These are phyloP conservation scores for Smallanthus sonchifolius DNA, from an alignment of 129 eudicot species.

Conservation along the genomic window DNA sequence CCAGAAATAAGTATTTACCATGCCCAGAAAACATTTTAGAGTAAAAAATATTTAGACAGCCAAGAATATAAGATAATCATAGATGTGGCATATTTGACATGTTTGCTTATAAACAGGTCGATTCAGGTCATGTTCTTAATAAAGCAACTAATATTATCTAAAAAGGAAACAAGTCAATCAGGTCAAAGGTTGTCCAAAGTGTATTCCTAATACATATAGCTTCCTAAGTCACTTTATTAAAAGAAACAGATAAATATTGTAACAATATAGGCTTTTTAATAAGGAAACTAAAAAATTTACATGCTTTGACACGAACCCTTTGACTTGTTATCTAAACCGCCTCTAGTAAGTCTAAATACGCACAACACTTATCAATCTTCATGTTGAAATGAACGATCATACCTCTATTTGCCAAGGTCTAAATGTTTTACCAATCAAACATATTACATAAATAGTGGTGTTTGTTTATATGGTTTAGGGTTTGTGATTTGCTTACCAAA, in stretches of 20 bases:
- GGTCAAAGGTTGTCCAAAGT: background rate
- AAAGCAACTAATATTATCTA: too few species aligned
- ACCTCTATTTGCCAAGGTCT: background rate
- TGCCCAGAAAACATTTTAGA: background rate
- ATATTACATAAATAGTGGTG: background rate
- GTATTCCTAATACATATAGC: background rate
- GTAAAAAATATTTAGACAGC: background rate
- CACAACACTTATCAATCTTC: background rate
- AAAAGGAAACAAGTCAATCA: background rate
- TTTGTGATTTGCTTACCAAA: conserved; percentile 46
- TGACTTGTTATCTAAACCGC: background rate
- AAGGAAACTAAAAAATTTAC: background rate
- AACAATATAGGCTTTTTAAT: background rate
- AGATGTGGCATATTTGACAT: background rate
- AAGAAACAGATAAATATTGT: background rate
- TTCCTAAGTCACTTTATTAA: background rate
- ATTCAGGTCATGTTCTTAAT: background rate
- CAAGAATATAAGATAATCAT: background rate
- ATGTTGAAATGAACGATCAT: background rate
- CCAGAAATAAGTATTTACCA: background rate
- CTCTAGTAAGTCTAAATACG: too few species aligned
- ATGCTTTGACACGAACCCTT: background rate
- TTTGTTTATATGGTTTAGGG: background rate
- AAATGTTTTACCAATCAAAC: background rate
- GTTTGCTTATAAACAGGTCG: background rate